These are phyloP conservation scores for Marchantia paleacea DNA, from an alignment of 225 moss, liverwort and hornwort species.

Conservation along the genomic window DNA sequence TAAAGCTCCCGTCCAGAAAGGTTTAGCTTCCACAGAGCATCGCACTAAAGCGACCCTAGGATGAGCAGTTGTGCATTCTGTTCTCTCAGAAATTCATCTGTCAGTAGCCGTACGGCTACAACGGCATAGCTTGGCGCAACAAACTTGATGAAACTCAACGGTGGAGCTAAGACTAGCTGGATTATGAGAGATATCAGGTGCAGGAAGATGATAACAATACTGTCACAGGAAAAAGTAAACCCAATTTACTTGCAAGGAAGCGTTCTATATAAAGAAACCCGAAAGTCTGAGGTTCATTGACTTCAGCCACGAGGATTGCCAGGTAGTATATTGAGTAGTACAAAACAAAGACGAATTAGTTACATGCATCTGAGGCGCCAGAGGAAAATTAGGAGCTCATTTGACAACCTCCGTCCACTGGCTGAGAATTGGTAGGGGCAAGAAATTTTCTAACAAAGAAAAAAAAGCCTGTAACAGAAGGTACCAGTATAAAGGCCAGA, in stretches of 20 bases:
- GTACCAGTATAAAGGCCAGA: constrained; percentile 47
- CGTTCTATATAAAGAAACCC: no score
- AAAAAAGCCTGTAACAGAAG: constrained; percentile 4
- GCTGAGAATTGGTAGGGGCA: no score
- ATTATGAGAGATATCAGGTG: neutral
- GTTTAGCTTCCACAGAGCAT: constrained; percentile 31
- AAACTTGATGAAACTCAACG: neutral
- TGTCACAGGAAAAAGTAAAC: neutral
- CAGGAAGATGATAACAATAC: neutral
- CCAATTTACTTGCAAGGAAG: neutral
- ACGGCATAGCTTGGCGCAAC: neutral
- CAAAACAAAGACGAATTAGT: no score
- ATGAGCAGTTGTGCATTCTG: neutral
- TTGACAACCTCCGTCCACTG: no score
- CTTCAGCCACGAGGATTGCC: neutral
- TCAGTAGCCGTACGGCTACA: constrained; percentile 8
- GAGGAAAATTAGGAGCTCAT: no score
- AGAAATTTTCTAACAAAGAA: no score
- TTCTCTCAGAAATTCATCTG: neutral
- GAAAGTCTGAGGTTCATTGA: no score
- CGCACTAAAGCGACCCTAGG: constrained; percentile 23
- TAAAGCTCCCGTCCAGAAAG: constrained; percentile 23
- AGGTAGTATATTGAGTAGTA: neutral
- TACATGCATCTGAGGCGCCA: no score
- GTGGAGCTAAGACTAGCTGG: neutral